Percentiles rank a stretch among this genome's conserved stretches.
Conservation (phyloP, 371 early-diverging fungal genomes). For the Lichtheimia corymbifera region DNA sequence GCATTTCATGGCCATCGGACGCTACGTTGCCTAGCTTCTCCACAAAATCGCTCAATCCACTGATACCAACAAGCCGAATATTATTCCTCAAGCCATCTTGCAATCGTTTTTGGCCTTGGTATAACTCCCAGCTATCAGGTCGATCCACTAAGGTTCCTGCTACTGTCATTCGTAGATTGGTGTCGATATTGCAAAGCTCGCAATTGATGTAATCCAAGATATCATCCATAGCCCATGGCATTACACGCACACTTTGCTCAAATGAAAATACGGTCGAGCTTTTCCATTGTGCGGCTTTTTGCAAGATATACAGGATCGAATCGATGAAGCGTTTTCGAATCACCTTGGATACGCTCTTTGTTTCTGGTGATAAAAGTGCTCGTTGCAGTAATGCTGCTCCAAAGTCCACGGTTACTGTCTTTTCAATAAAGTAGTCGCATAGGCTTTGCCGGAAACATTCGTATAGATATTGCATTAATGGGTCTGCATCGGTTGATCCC, state of each 20-base stretch:
- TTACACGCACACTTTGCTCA: constrained; percentile 22
- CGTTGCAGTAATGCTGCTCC: constrained; percentile 21
- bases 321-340: constrained; percentile 59
- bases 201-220: constrained; percentile 34
- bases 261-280: constrained; percentile 65
- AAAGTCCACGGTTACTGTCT: constrained; percentile 51
- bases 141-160: constrained; percentile 30
- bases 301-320: constrained; percentile 49
- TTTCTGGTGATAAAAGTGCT: constrained; percentile 20
- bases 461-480: constrained; percentile 55
- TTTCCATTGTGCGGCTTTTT: constrained; percentile 52
- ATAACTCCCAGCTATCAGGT: constrained; percentile 28
- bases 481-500: constrained; percentile 59
- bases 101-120: constrained; percentile 21
- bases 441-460: constrained; percentile 64
- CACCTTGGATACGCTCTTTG: constrained; percentile 7
- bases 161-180: constrained; percentile 35
- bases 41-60: constrained; percentile 59
- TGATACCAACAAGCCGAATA: constrained; percentile 55
- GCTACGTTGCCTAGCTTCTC: constrained; percentile 44
- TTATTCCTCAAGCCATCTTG: constrained; percentile 32
- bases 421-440: constrained; percentile 77
- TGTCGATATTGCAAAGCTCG: constrained; percentile 38
- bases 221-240: constrained; percentile 53
- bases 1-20: constrained; percentile 3